Evolutionary conservation across 176 grass and related monocot species (phyloP), one percentile per base, ranked within the genome.

Genomic region (Saccharum spontaneum): DNA sequence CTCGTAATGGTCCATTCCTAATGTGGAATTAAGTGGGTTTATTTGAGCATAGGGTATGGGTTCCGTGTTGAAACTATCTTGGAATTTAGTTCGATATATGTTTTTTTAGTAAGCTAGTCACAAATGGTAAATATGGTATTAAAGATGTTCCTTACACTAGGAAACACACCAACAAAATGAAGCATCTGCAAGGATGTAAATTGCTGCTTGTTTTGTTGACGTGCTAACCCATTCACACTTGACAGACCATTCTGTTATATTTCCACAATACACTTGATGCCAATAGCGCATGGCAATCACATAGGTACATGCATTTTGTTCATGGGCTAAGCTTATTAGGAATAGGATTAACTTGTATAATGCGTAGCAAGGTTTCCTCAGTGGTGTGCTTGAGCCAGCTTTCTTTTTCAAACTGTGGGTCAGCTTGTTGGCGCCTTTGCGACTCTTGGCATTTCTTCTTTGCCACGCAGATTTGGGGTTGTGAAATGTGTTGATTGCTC

Each of bases 221-320:
- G 36, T 67, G 49, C 41, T 43, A 52, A 57, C 18, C 33, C 14
- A 54, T 82, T 78, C 66, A 73, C 75, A 15, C 31, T 71, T 23
- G 64, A 60, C 26, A 48, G 28, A 10, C 0, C 52, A 43, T 86
- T 75, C 78, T 71, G 64, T 77, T 82, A 69, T 36, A 38, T 86
- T 86, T 86, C 79, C 52, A 20, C 43, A 78, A 62, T 67, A 37
- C 73, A 78, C 84, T 83, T 44, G 28, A 34, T 65, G 60, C 49
- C 71, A 89, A 11, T 46, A 68, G 39, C 39, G 34, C 16, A 85
- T 81, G 62, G 37, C 76, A 33, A 28, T 46, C 39, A 60, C 69
- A 61, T 68, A 84, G 74, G 63, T 39, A 64, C 33, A 64, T 14
- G 41, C 6, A 50, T 37, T 60, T 18, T 23, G 50, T 37, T 24